Evolutionary conservation across 441 rosid genomes (phyloP), one percentile per base, ranked within the genome.

Genomic region (Adansonia gregorii): DNA sequence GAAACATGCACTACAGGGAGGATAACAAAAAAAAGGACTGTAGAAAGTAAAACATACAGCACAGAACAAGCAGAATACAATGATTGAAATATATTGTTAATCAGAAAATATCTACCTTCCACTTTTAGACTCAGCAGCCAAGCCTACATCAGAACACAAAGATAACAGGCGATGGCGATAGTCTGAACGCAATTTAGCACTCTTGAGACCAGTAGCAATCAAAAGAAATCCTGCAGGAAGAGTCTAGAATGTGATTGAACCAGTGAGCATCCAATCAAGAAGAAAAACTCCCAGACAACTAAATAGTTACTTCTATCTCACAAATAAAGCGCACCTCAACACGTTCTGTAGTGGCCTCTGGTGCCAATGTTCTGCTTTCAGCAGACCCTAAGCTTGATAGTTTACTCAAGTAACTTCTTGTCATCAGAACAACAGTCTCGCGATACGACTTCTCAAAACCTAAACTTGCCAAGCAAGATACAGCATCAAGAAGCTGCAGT

Each of bases 361-460:
- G 81, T 45, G 93, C 91, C 88, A 89, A 81, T 39, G 93, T 92
- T 86, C 86, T 93, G 87, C 93, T 92, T 87, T 92, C 98, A 66
- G 92, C 92, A 82, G 98, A 88, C 77, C 98, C 98, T 75, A 94
- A 35, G 39, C 39, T 35, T 35, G 39, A 35, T 35, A 35, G 72
- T 83, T 92, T 93, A 85, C 88, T 88, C 86, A 96, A 80, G 84
- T 97, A 97, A 86, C 97, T 91, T 84, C 98, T 92, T 22, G 98
- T 94, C 98, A 97, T 87, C 82, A 97, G 82, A 86, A 97, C 98
- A 82, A 94, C 94, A n/a, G 97, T 94, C 89, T 97, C 99, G 12
- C 99, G 97, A 80, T 92, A 94, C 51, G 98, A 93, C 89, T 94
- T 97, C 89, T 94, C 98, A 83, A 94, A 97, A 60, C 99, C 98